Percentiles rank a stretch among this genome's conserved stretches.
These are phyloP conservation scores for Penicillium hesseltinei DNA, from an alignment of 2,329 filamentous ascomycete genomes.

Conservation along the genomic window DNA sequence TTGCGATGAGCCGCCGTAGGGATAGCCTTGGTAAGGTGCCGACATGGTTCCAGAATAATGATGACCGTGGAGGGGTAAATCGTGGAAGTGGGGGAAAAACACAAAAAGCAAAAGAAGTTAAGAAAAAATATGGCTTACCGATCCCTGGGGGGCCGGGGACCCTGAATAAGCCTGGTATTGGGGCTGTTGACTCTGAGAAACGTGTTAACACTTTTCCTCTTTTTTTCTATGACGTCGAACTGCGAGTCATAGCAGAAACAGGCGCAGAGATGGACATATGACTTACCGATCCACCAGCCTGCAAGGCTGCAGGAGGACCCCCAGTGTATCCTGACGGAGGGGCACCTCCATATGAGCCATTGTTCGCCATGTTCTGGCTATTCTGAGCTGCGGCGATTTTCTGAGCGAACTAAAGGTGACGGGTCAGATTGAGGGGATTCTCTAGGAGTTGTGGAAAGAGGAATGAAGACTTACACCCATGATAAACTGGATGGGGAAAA, in stretches of 20 bases:
- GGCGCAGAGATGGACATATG: slow-evolving; percentile 10
- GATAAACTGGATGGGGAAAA: not conserved
- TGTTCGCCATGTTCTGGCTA: slow-evolving; percentile 18
- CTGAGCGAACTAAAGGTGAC: slow-evolving; percentile 35
- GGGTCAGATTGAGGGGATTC: not conserved
- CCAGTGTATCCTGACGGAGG: slow-evolving; percentile 40
- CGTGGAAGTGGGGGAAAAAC: slow-evolving; percentile 12
- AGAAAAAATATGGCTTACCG: slow-evolving; percentile 35
- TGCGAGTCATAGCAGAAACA: slow-evolving; percentile 5
- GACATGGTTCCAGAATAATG: slow-evolving; percentile 30
- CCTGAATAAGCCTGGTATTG: slow-evolving; percentile 59
- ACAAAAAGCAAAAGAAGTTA: slow-evolving; percentile 10
- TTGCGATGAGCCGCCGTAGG: slow-evolving; percentile 33
- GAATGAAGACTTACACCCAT: slow-evolving; percentile 9
- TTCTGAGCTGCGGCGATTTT: slow-evolving; percentile 42
- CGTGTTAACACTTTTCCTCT: not conserved
- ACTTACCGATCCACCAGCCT: slow-evolving; percentile 53
- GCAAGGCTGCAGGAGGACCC: slow-evolving; percentile 38
- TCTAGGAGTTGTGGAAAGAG: not conserved
- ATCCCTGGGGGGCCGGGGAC: slow-evolving; percentile 32
- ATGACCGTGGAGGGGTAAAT: slow-evolving; percentile 9
- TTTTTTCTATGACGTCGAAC: slow-evolving; percentile 24
- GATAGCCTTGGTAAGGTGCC: slow-evolving; percentile 37
- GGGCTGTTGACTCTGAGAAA: slow-evolving; percentile 32
- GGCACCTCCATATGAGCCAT: slow-evolving; percentile 34